Base-by-base conservation (phyloP, 2,329 filamentous ascomycete genomes). In the Zasmidium citrigriseum region DNA sequence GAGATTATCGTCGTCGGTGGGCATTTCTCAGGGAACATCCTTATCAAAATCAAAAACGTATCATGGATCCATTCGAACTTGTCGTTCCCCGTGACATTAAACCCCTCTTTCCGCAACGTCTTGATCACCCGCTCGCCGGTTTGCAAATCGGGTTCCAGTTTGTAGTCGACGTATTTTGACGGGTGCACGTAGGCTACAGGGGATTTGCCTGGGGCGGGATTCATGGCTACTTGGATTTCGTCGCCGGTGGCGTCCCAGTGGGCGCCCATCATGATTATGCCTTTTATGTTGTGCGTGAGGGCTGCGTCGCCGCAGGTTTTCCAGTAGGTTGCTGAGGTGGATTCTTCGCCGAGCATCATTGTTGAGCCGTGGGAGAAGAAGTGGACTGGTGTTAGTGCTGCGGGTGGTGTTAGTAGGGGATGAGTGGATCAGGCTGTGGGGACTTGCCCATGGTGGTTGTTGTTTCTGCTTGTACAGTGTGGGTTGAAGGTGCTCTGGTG, bases 41-140 rank as follows among this genome's bases (percentile, higher is more conserved):
- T 79, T 68, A 89, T 87, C 9, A 89, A 76, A 57, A 89, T 82
- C 2, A 89, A 79, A 67, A 85, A 89, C 0, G 85, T 88, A 71
- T 90, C 87, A 75, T 90, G 86, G 68, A 89, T 89, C 87, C 86
- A 89, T 67, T 89, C 83, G 63, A 89, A 89, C 0, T 68, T 77
- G 0, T 77, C 65, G 67, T 89, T 86, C 1, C 71, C 74, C 3
- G 72, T 68, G 1, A 80, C 83, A 29, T 83, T 76, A 72, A 89
- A 83, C 9, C 86, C 85, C 1, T 78, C 77, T 1, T 70, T 67
- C 3, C 72, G 63, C 1, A 89, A 77, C 52, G 84, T 73, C 0
- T 72, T 64, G 47, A 87, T 77, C 67, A 82, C 83, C 9, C 75
- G 74, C 18, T 80, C 70, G 0, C 78, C 80, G 10, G 78, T 84